Conservation (phyloP, 345 rosid genomes). For the Tarenaya hassleriana region DNA sequence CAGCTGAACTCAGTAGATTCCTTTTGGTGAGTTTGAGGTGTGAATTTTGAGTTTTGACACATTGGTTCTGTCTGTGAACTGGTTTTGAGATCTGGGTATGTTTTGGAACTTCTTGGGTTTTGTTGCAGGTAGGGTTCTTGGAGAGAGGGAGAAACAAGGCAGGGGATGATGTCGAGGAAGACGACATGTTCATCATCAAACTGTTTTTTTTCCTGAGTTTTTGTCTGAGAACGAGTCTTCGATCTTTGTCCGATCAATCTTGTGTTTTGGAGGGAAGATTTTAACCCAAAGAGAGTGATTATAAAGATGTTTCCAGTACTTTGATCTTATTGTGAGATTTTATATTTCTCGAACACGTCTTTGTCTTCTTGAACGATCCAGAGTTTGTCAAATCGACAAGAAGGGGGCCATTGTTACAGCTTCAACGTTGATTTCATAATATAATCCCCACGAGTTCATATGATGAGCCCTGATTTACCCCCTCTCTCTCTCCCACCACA, state of each 20-base stretch:
- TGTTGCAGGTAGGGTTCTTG: slow-evolving; percentile 34
- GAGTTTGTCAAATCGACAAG: neutral
- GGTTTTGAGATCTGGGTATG: slow-evolving; percentile 26
- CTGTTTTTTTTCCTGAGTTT: slow-evolving; percentile 6
- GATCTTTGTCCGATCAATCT: slow-evolving; percentile 3
- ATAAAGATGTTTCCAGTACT: slow-evolving; percentile 24
- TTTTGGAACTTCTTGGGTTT: slow-evolving; percentile 33
- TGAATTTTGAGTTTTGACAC: slow-evolving; percentile 19
- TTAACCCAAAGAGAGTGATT: neutral
- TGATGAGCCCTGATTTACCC: no score
- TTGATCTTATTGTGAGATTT: no score
- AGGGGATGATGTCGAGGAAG: slow-evolving; percentile 29
- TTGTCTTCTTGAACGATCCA: slow-evolving; percentile 20
- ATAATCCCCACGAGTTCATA: no score
- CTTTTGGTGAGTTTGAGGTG: slow-evolving; percentile 35
- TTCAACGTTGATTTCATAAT: no score
- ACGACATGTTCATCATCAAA: slow-evolving; percentile 15
- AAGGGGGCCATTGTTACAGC: no score
- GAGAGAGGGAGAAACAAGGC: slow-evolving; percentile 39
- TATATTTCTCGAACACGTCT: slow-evolving; percentile 18
- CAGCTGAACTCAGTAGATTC: slow-evolving; percentile 34
- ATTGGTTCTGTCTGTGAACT: slow-evolving; percentile 23
- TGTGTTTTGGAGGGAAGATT: neutral
- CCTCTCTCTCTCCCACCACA: no score
- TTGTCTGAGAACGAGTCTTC: neutral